Percentiles rank a stretch among this genome's conserved stretches.
Evolutionary conservation across 129 eudicot species (phyloP).

Genomic region (Flaveria robusta): DNA sequence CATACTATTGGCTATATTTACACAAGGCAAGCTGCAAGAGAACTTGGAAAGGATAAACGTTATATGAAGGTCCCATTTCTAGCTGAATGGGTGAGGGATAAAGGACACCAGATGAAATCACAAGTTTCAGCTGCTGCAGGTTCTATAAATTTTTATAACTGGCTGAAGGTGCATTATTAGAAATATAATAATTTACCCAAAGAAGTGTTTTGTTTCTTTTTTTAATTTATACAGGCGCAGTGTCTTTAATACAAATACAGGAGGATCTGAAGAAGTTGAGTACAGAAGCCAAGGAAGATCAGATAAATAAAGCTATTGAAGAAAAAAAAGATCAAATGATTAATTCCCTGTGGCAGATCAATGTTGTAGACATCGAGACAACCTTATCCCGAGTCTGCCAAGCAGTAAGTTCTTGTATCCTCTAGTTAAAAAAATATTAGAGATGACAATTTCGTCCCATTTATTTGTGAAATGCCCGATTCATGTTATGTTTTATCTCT

Average conservation of each 20-base stretch:
- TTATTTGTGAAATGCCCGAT: neutral
- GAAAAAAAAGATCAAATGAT: conserved; percentile 74
- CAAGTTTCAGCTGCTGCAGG: conserved; percentile 91
- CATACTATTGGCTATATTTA: conserved; percentile 89
- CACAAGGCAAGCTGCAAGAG: conserved; percentile 83
- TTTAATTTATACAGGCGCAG: conserved; percentile 58
- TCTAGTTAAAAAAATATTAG: neutral
- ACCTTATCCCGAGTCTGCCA: conserved; percentile 88
- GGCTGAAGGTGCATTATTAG: neutral
- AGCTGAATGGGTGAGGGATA: conserved; percentile 95
- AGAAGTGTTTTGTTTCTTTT: neutral
- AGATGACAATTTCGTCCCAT: neutral
- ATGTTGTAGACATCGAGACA: conserved; percentile 82
- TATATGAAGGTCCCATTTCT: conserved; percentile 81
- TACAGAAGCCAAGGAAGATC: conserved; percentile 68
- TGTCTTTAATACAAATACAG: conserved; percentile 65
- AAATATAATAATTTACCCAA: neutral
- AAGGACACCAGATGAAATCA: conserved; percentile 78
- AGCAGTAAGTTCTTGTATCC: conserved; percentile 53
- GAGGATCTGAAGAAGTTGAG: conserved; percentile 64
- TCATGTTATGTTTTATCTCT: neutral
- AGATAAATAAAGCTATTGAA: conserved; percentile 59
- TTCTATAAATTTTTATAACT: conserved; percentile 29
- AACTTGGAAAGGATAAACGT: conserved; percentile 81
- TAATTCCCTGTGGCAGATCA: conserved; percentile 85